Conservation (phyloP, 2,329 filamentous ascomycete genomes). For the Polytolypa hystricis region DNA sequence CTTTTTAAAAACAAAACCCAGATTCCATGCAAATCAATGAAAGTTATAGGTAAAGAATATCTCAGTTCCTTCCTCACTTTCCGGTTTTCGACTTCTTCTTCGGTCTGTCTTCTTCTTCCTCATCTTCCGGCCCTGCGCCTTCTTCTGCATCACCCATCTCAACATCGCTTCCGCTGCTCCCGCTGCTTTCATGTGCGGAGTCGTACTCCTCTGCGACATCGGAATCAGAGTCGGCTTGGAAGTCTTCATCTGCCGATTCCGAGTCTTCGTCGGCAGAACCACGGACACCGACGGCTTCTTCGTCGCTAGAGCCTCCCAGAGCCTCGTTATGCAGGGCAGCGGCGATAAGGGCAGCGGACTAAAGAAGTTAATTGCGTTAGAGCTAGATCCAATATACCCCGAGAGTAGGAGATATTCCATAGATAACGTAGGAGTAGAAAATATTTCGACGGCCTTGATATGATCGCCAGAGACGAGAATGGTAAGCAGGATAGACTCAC, state of each 20-base stretch:
- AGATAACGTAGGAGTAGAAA: slow-evolving; percentile 1
- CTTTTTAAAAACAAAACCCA: too few relatives aligned
- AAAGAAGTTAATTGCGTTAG: slow-evolving; percentile 18
- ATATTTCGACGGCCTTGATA: too few relatives aligned
- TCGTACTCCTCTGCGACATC: slow-evolving; percentile 97
- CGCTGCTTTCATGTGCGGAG: slow-evolving; percentile 77
- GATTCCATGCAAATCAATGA: too few relatives aligned
- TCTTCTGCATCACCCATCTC: slow-evolving; percentile 41
- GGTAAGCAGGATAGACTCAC: slow-evolving; percentile 43
- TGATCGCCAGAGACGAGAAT: too few relatives aligned
- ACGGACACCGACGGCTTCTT: slow-evolving; percentile 62
- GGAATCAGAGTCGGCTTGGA: slow-evolving; percentile 80
- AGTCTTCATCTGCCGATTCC: slow-evolving; percentile 92
- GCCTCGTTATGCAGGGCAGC: slow-evolving; percentile 75
- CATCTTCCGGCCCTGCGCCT: slow-evolving; percentile 30
- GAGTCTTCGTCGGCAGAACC: slow-evolving; percentile 93
- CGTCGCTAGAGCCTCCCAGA: slow-evolving; percentile 74
- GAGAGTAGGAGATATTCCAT: slow-evolving; percentile 2
- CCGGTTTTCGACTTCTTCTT: slow-evolving; percentile 53
- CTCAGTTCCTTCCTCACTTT: too few relatives aligned
- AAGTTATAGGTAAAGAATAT: too few relatives aligned
- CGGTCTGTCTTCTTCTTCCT: slow-evolving; percentile 43
- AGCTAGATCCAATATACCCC: slow-evolving; percentile 3
- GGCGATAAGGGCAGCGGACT: slow-evolving; percentile 54
- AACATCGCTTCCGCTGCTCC: slow-evolving; percentile 55